Base-by-base conservation (phyloP, 1,139 yeast genomes). In the Kazachstania sp. region DNA sequence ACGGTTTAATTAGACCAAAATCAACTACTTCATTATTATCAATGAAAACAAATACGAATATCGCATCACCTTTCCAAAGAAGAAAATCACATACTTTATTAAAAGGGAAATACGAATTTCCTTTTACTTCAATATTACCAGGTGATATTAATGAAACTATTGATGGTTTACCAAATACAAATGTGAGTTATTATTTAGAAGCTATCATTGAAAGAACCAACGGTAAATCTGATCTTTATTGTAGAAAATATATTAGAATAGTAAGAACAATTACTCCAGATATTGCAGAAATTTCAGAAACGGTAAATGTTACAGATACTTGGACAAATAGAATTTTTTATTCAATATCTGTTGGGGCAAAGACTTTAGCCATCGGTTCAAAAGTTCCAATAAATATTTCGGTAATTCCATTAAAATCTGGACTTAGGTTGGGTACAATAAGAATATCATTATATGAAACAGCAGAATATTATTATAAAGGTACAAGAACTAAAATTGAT, bases 251-350 rank as follows among this genome's bases (percentile, higher is more conserved):
- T 59, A 55, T 94, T 9, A 77, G 96, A 51, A 81, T 94, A 13
- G 79, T 92, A n/a, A 75, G 98, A 56, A 92, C 98, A 0, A 69
- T 90, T 49, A 81, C 95, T 0, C 78, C 95, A 1, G 97, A 90
- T 65, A 79, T 95, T 0, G 77, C 86, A 2, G 98, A 94, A 60
- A 71, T 90, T 40, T 76, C 94, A 0, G 97, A 92, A 66, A 87
- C 97, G 0, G 86, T 88, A 55, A 87, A 95, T 0, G 95, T 92
- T 19, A 96, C 87, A 61, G 92, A 92, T 63, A 83, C 92, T 0
- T 94, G 99, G 99, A 97, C 98, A 2, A 71, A 79, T 43, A 92
- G 94, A 64, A 86, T 92, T 42, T 97, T 92, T 59, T 92, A 92
- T 65, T 78, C 92, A 1, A 78, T 92, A 47, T 84, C 86, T 50